phyloP scores from a whole-genome alignment of 805 yeast genomes.

The Candida yuanshanica region DNA sequence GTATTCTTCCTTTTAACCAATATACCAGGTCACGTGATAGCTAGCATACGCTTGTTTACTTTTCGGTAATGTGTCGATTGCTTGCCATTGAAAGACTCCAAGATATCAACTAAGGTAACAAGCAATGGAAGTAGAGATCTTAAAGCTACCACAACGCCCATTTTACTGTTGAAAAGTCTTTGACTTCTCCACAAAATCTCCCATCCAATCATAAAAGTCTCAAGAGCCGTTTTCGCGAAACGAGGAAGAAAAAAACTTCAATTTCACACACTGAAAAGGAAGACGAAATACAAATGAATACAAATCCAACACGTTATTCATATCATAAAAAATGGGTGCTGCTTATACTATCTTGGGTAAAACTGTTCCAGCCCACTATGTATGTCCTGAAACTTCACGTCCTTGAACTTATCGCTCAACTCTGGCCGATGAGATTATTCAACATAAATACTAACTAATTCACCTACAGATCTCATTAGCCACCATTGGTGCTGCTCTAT shows the following conservation, averaged over 20 bases:
- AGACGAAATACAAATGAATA: neutral
- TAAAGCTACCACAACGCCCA: neutral
- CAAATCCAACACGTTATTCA: neutral
- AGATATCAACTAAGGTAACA: too few species aligned
- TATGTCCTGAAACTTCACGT: slow-evolving; percentile 34
- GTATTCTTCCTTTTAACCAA: too few species aligned
- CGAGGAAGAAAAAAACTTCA: slow-evolving; percentile 1
- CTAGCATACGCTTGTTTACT: too few species aligned
- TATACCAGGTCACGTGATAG: too few species aligned
- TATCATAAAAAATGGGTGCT: slow-evolving; percentile 58
- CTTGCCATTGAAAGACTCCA: too few species aligned
- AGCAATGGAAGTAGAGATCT: too few species aligned
- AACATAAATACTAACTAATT: slow-evolving; percentile 8
- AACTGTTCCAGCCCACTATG: slow-evolving; percentile 76
- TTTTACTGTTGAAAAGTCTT: neutral
- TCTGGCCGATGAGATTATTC: too few species aligned
- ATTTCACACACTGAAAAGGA: too few species aligned
- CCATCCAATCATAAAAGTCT: neutral
- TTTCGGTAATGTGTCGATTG: too few species aligned
- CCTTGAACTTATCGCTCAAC: too few species aligned
- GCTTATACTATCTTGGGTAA: slow-evolving; percentile 83
- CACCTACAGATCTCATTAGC: slow-evolving; percentile 59
- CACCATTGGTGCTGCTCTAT: slow-evolving; percentile 66
- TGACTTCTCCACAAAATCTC: neutral
- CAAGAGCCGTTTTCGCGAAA: neutral